Base-by-base conservation (phyloP, 345 rosid species). In the Eucalyptus leucophloia region DNA sequence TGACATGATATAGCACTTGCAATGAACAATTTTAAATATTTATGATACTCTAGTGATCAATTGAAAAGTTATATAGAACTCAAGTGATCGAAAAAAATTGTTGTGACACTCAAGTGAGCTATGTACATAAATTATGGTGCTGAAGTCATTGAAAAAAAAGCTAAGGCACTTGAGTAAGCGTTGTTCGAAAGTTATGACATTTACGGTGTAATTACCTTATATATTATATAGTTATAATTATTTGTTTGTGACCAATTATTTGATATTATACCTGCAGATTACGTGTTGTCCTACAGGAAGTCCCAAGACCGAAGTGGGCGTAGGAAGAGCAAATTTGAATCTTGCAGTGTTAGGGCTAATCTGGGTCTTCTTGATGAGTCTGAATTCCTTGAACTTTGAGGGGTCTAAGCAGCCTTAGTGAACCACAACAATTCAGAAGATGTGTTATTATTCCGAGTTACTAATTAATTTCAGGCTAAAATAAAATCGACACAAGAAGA, bases 291-390 rank as follows among this genome's bases (percentile, higher is more conserved):
- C 92, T 12, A 90, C 88, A 3, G 94, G 95, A 87, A 93, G 92
- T 13, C 95, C 92, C 86, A 93, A 24, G 18, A 88, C 65, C 45
- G 93, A 91, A 23, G 23, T 89, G 3, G 90, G 89, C 7, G 90
- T 90, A 12, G 90, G 92, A 47, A 93, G 95, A 72, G 90, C 91
- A 89, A 93, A 93, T 86, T 91, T 90, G 83, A 92, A 93, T 87
- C 32, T 91, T 4, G 92, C 87, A 8, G 88, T 89, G 85, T 93
- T 89, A 54, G 88, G 92, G 89, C 92, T 93, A 12, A 93, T 34
- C 81, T 26, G 85, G 14, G 92, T 90, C 88, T 62, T 90, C 87
- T 86, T 88, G 17, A 89, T 15, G 19, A 93, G 92, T 45, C 88
- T 91, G 92, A 93, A 92, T 86, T 91, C 92, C 90, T 90, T 90